Base-by-base conservation (phyloP, 768 basidiomycete genomes). In the Mycena galericulata region DNA sequence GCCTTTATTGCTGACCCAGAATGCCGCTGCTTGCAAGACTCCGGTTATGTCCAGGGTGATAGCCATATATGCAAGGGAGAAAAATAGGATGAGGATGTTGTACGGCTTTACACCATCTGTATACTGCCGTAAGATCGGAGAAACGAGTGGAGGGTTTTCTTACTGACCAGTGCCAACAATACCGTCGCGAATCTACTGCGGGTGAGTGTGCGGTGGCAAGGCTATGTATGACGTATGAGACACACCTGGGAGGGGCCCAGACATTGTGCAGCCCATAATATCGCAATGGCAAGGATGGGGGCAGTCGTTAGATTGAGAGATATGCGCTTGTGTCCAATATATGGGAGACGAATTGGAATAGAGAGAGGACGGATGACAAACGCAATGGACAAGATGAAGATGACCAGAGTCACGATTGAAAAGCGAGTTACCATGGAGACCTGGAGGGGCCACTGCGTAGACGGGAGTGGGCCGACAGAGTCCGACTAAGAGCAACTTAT, bases 41-140 rank as follows among this genome's bases (percentile, higher is more conserved):
- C 97, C 97, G 0, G 96, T 96, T 10, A 91, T 87, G 74, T 98
- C 97, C 45, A 98, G 85, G 0, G 96, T 94, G 36, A 98, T 92
- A 6, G 96, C 90, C 84, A 98, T 92, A 79, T 98, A 98, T 0
- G 96, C 95, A 54, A 98, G 84, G 3, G 93, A 94, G 73, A 95
- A 90, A 80, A 99, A 98, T 1, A 99, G 82, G 27, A 95, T 94
- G 77, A 99, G 88, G 70, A 99, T 96, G 76, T 98, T 94, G 75
- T 96, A 94, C 0, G 97, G 97, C 71, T 92, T 88, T 27, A 98
- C 87, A 4, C 92, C 92, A 66, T 91, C 90, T 76, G 6, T n/a
- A 71, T 74, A 20, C 46, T 58, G 53, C 14, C 26, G 26, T 67
- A 0, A 67, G 56, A 15, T 2, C 36, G 22, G 24, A 38, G 4